These are phyloP conservation scores for Yamadazyma songkhlaensis DNA, from an alignment of 1,139 yeast genomes.

Conservation along the genomic window DNA sequence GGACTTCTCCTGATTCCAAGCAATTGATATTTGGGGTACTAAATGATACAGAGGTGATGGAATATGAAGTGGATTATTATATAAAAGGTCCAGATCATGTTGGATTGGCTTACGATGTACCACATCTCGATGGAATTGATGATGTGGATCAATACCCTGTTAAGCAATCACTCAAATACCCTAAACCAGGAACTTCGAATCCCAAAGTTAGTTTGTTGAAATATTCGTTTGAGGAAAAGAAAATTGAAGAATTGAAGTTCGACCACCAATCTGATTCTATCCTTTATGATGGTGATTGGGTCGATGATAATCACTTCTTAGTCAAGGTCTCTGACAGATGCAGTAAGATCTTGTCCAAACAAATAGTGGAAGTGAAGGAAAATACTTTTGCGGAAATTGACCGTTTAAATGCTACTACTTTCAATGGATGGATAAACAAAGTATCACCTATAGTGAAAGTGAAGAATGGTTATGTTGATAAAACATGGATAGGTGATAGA, in stretches of 20 bases:
- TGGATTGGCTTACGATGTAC: conserved; percentile 20
- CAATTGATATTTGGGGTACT: conserved; percentile 61
- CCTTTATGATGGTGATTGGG: conserved; percentile 74
- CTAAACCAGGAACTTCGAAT: conserved; percentile 80
- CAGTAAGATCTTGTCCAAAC: conserved; percentile 59
- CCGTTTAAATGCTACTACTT: conserved; percentile 30
- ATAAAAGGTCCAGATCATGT: conserved; percentile 37
- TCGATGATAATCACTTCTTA: conserved; percentile 51
- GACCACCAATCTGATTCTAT: conserved; percentile 41
- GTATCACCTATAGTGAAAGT: conserved; percentile 31
- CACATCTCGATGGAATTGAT: conserved; percentile 12
- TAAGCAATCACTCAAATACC: conserved; percentile 59
- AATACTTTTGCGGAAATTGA: conserved; percentile 14
- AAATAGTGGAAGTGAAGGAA: conserved; percentile 32
- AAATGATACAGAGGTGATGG: conserved; percentile 70
- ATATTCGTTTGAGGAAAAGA: conserved; percentile 31
- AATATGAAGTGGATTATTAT: conserved; percentile 63
- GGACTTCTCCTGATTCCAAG: conserved; percentile 85
- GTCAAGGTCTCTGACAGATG: conserved; percentile 70
- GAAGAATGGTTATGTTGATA: conserved; percentile 69
- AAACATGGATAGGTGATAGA: conserved; percentile 57
- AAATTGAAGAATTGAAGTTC: conserved; percentile 15
- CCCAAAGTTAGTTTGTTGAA: conserved; percentile 55
- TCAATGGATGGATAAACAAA: conserved; percentile 57
- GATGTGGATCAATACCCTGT: conserved; percentile 55